Base-by-base conservation (phyloP, 2,329 filamentous ascomycete species). In the Aspergillus udagawae region DNA sequence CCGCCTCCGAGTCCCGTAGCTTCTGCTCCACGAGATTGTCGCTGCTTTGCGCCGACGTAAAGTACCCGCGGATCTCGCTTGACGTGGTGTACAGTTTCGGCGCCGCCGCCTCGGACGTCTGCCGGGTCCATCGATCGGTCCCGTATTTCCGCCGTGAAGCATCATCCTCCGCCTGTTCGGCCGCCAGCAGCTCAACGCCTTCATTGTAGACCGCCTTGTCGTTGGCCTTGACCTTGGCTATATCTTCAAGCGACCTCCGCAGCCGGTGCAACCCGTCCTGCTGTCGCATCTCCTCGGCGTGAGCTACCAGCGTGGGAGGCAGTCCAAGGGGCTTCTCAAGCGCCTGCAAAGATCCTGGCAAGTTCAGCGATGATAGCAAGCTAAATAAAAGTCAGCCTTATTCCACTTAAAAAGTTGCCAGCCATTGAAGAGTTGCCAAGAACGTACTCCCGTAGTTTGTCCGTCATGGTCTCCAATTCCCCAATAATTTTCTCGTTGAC, bases 321-420 rank as follows among this genome's bases (percentile, higher is more conserved):
- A 99, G 75, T 0, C 94, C 94, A 0, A 99, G 81, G 0, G 94
- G 94, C 70, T 97, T 97, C 71, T 99, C 94, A 1, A 97, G 81
- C 0, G 94, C 94, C 71, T 99, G 94, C 3, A 99, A 77, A 1
- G 93, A 96, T 0, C 94, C 94, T 0, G 94, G 94, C 0, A 99
- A 83, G 57, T 95, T 94, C 14, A 97, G 79, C 0, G 89, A 92
- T 20, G 89, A 86, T 23, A 97, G 77, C 0, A 92, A 72, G 58
- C 76, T 79, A 51, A 3, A 45, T 2, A 20, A 8, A 52, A 20
- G 51, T 65, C 54, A 69, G 65, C 54, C 57, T 35, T 10, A 6
- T 25, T 27, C 20, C 20, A 29, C 23, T 7, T 7, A 41, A 53
- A 25, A 23, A 42, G 29, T 53, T 32, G 1, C n/a, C 41, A 28